Base-by-base conservation (phyloP, 2,329 filamentous ascomycete genomes). In the Plectosphaerella cucumerina region DNA sequence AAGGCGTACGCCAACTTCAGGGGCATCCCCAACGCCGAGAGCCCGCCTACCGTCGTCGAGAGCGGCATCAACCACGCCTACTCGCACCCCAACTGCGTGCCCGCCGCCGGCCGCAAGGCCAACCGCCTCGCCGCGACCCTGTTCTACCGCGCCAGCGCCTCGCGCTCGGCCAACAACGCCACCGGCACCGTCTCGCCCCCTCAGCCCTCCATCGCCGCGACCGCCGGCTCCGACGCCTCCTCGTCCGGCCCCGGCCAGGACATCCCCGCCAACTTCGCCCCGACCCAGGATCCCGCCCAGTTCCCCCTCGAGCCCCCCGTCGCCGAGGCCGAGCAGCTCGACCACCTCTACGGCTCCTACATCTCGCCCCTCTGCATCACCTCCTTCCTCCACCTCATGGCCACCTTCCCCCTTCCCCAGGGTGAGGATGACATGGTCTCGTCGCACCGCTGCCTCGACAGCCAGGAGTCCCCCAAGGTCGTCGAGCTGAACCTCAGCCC, bases 401-500 rank as follows among this genome's bases (percentile, higher is more conserved):
- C 81, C 18, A 76, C 74, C 18, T 84, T 86, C 53, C 82, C 82
- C 12, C 70, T 80, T 18, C 76, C 77, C 1, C 65, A 69, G 11
- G 78, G 73, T 39, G 72, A 73, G n/a, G 68, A 70, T 39, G 75
- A 81, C 59, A 70, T 81, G 50, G 75, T 75, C 53, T 85, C 82
- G 23, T 81, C 82, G 44, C 84, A 87, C 59, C 78, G 82, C 52
- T 85, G 82, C 62, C 75, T 90, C 50, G 84, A 89, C 58, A 77
- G 72, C 53, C 74, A 74, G 35, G 73, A 75, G 39, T 76, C 79
- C 50, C 85, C 85, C 2, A 73, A 75, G 21, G 81, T 89, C 15
- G 85, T 88, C 49, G 86, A 89, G 67, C 68, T 88, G 46, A 79
- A 78, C 0, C 74, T 89, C 48, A 78, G 80, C 1, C 81, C 85